These are phyloP conservation scores for Nannizziopsis arthrosporioides DNA, from an alignment of 2,329 filamentous ascomycete species.

Conservation along the genomic window DNA sequence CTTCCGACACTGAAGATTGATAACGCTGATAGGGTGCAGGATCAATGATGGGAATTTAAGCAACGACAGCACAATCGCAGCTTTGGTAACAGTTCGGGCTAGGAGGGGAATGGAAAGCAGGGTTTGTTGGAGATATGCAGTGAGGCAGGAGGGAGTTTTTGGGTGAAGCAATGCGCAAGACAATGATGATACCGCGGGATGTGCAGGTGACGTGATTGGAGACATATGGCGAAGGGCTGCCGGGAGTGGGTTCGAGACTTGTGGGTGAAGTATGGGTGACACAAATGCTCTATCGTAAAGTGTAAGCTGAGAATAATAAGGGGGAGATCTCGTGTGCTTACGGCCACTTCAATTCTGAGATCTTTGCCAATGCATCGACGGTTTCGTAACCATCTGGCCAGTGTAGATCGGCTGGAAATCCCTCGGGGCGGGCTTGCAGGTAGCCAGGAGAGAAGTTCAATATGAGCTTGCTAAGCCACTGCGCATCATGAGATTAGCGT, in stretches of 20 bases:
- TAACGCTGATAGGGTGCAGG: conserved; percentile 53
- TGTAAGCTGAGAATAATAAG: background rate
- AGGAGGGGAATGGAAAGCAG: conserved; percentile 69
- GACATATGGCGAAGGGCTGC: conserved; percentile 56
- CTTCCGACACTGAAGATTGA: conserved; percentile 54
- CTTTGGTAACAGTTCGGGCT: conserved; percentile 55
- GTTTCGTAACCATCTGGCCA: conserved; percentile 72
- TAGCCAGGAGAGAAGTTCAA: conserved; percentile 63
- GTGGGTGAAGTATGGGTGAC: conserved; percentile 77
- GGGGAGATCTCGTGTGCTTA: conserved; percentile 35
- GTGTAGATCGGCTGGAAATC: conserved; percentile 51
- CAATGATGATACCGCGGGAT: conserved; percentile 72
- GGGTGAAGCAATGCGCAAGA: conserved; percentile 88
- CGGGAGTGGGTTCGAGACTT: conserved; percentile 46
- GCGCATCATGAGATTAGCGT: conserved; percentile 7
- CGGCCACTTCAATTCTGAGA: conserved; percentile 76
- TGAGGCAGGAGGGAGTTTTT: conserved; percentile 71
- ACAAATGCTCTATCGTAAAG: conserved; percentile 51
- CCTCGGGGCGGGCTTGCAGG: conserved; percentile 57
- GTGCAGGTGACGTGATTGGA: conserved; percentile 70
- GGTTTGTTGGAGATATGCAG: conserved; percentile 80
- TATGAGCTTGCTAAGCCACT: conserved; percentile 54
- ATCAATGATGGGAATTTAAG: conserved; percentile 58
- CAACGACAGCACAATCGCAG: conserved; percentile 57
- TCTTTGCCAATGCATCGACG: conserved; percentile 67